Percentiles rank a stretch among this genome's conserved stretches.
These are phyloP conservation scores for Pseudogymnoascus sp. DNA, from an alignment of 2,329 filamentous ascomycete genomes.

Conservation along the genomic window DNA sequence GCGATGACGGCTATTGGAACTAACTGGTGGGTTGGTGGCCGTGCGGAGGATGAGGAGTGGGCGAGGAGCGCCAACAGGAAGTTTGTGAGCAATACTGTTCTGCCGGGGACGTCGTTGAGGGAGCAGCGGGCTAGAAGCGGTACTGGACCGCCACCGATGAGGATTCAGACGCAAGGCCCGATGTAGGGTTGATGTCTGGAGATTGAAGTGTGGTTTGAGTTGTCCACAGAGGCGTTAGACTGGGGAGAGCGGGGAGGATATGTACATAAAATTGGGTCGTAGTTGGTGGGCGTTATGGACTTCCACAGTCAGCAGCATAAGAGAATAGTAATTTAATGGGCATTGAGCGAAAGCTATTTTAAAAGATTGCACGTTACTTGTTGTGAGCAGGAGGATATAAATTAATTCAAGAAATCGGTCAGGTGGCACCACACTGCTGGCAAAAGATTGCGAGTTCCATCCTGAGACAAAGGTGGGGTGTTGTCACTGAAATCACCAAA, in stretches of 20 bases:
- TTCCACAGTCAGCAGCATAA: constrained; percentile 4
- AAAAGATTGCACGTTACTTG: neutral
- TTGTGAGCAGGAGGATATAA: neutral
- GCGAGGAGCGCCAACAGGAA: constrained; percentile 53
- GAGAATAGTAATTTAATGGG: neutral
- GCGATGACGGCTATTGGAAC: constrained; percentile 66
- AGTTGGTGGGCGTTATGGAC: neutral
- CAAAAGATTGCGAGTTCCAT: neutral
- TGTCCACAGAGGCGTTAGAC: neutral
- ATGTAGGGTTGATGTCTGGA: neutral
- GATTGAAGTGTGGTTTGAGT: neutral
- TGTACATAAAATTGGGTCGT: neutral
- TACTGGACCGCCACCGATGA: constrained; percentile 28
- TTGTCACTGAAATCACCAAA: neutral
- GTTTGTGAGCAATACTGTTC: constrained; percentile 41
- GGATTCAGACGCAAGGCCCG: neutral
- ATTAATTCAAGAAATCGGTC: neutral
- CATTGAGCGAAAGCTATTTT: neutral
- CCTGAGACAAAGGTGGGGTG: neutral
- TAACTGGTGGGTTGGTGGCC: constrained; percentile 73
- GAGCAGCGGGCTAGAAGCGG: constrained; percentile 37
- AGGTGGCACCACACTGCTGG: neutral
- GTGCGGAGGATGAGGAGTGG: constrained; percentile 57
- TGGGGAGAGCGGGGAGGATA: neutral
- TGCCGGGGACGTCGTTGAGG: constrained; percentile 31